Percentiles rank a stretch among this genome's conserved stretches.
Evolutionary conservation across 805 yeast genomes (phyloP).

Genomic region (Hanseniaspora mollemarum): DNA sequence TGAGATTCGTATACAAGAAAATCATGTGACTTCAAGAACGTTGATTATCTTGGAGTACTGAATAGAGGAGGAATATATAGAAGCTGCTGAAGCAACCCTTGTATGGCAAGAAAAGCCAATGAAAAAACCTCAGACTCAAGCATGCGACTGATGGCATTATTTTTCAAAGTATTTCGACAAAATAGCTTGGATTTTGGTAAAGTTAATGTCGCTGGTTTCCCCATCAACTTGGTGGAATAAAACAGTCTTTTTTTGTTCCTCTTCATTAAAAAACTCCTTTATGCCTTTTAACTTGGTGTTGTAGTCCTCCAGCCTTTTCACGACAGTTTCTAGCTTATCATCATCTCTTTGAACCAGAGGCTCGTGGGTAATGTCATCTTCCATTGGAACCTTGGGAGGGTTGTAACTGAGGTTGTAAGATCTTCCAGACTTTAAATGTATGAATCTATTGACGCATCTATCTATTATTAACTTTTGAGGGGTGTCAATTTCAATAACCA

Average conservation of each 20-base stretch:
- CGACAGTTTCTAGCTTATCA: conserved; percentile 66
- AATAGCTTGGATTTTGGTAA: neutral
- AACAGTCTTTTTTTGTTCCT: neutral
- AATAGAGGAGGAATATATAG: too few species aligned
- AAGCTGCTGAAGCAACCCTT: too few species aligned
- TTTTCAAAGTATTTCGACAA: neutral
- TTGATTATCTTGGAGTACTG: too few species aligned
- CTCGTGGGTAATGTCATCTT: conserved; percentile 85
- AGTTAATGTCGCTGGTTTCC: conserved; percentile 12
- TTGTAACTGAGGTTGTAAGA: conserved; percentile 76
- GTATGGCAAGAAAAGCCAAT: too few species aligned
- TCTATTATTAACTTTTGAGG: conserved; percentile 74
- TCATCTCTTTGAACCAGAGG: conserved; percentile 68
- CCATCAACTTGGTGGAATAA: conserved; percentile 10
- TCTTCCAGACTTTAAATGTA: conserved; percentile 74
- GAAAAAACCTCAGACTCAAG: too few species aligned
- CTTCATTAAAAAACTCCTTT: conserved; percentile 33
- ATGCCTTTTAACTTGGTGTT: conserved; percentile 50
- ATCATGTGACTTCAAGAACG: too few species aligned
- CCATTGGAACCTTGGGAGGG: conserved; percentile 74
- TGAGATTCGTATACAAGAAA: too few species aligned
- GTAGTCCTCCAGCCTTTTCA: conserved; percentile 53
- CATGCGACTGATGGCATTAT: neutral
- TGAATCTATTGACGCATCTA: conserved; percentile 75
- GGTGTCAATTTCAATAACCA: conserved; percentile 78